Evolutionary conservation across 148 eudicot genomes (phyloP).

Genomic region (Diospyros lotus): DNA sequence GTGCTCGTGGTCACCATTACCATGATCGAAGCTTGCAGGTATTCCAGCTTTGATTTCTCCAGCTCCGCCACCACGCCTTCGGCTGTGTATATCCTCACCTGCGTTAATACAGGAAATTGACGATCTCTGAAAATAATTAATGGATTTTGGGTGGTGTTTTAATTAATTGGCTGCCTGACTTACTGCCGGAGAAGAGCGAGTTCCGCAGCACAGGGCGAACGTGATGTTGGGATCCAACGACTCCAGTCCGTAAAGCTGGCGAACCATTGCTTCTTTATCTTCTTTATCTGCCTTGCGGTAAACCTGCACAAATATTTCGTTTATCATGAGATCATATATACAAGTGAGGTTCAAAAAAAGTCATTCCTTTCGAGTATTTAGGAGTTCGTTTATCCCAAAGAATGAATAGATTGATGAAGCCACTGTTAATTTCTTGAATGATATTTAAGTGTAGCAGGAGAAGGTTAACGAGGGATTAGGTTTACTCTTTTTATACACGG

Average conservation of each 20-base stretch:
- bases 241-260: slow-evolving; percentile 60
- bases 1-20: slow-evolving; percentile 35
- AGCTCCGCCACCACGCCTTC: slow-evolving; percentile 64
- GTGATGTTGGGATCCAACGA: slow-evolving; percentile 61
- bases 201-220: slow-evolving; percentile 82
- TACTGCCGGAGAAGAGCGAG: slow-evolving; percentile 95
- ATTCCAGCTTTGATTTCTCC: slow-evolving; percentile 78
- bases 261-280: slow-evolving; percentile 50
- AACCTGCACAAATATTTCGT: slow-evolving; percentile 14
- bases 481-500: no score
- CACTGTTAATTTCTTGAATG: no score
- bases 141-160: no score
- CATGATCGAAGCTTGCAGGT: slow-evolving; percentile 74
- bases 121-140: no score
- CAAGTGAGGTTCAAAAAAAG: no score
- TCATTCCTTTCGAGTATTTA: no score
- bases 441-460: no score
- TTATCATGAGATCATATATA: background rate
- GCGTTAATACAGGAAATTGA: background rate
- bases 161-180: slow-evolving; percentile 15
- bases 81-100: slow-evolving; percentile 78
- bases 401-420: no score
- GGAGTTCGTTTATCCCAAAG: no score
- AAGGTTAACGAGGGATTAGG: no score
- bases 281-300: slow-evolving; percentile 30